Conservation (phyloP, 2,329 filamentous ascomycete genomes). For the Trichoderma breve region DNA sequence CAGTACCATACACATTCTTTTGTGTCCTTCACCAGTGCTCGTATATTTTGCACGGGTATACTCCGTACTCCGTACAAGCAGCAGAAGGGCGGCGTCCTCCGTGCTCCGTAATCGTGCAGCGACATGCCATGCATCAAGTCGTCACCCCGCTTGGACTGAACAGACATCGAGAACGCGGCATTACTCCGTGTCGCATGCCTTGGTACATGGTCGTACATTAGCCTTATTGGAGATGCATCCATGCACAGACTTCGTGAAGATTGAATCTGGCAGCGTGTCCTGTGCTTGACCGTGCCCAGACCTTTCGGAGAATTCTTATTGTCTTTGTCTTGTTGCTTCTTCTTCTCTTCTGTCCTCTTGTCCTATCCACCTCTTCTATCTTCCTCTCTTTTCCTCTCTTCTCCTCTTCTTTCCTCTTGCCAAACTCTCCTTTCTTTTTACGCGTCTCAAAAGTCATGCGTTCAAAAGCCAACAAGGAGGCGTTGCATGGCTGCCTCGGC, state of each 20-base stretch:
- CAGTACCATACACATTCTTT: neutral
- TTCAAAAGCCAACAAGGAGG: neutral
- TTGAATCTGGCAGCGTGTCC: neutral
- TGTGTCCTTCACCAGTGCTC: neutral
- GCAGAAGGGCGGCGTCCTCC: slow-evolving; percentile 2
- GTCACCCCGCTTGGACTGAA: neutral
- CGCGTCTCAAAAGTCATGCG: neutral
- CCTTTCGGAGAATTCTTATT: neutral
- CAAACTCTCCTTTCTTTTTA: neutral
- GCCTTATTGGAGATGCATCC: neutral
- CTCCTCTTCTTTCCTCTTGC: neutral
- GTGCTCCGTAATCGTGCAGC: slow-evolving; percentile 10
- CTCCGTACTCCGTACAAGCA: neutral
- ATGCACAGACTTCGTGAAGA: neutral
- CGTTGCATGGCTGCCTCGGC: neutral
- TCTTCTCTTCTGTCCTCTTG: neutral
- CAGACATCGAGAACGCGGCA: neutral
- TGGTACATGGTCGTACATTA: neutral
- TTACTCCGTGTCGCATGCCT: slow-evolving; percentile 4
- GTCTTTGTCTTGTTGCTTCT: neutral
- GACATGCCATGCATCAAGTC: neutral
- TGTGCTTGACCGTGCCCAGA: neutral
- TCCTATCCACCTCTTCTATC: neutral
- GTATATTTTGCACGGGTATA: neutral
- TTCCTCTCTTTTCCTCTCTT: neutral